Evolutionary conservation across 148 eudicot species (phyloP), one percentile per base, ranked within the genome.

Genomic region (Rhododendron ovatum): DNA sequence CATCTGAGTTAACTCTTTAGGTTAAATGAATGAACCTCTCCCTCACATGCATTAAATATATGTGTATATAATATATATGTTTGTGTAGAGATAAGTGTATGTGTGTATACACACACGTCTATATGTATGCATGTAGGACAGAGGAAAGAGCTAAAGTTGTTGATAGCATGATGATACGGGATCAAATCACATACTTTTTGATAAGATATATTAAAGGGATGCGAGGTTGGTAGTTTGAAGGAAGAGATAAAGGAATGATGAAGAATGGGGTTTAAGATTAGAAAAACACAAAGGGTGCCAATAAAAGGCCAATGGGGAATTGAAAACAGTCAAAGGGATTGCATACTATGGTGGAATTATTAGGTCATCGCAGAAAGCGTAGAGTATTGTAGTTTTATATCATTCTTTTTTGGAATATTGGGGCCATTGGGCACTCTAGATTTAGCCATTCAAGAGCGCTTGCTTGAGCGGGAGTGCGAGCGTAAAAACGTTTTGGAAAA

Each of bases 341-440:
- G 48, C 47, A 28, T 17, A 74, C 22, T 7, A 13, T 1, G 22
- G 35, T 76, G n/a, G n/a, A 6, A 57, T 77, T n/a, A 76, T 85
- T 76, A 43, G 81, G 80, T 61, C 78, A 37, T 43, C 74, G 48
- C 71, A 55, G 37, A 77, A 85, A 85, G 86, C 45, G 85, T 17
- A 26, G 73, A 10, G 73, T 10, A 9, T 15, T 28, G 57, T 39
- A 22, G 11, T 43, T 20, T 71, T n/a, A n/a, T n/a, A n/a, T n/a
- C 14, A 5, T 18, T 18, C 48, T 75, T 48, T 75, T 75, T 37
- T 75, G 47, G 80, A 65, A n/a, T 65, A 14, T 4, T 71, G 76
- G n/a, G 76, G 18, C 22, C 76, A 47, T 78, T 22, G 13, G 15
- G 30, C 11, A 14, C 79, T 39, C 79, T 43, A 43, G 28, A 78